A percentile compares a stretch with the other conserved stretches of the same genome.
Conservation (phyloP, 257 asterid genomes). For the Solanum chmielewskii region DNA sequence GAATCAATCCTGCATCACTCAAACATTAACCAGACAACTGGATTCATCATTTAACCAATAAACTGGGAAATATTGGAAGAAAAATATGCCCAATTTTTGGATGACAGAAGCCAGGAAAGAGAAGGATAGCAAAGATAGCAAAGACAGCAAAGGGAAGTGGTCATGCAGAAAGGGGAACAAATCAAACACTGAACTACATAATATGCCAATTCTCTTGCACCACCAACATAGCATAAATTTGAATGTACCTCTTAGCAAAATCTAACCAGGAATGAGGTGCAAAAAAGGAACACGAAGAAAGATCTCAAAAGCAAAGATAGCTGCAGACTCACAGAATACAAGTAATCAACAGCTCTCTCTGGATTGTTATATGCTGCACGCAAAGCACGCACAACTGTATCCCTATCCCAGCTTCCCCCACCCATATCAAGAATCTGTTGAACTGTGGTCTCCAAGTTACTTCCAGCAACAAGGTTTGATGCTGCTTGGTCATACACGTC, state of each 20-base stretch:
- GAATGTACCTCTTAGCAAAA: background rate
- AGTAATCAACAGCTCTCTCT: constrained; percentile 85
- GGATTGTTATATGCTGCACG: constrained; percentile 90
- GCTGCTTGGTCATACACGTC: constrained; percentile 83
- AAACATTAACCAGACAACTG: background rate
- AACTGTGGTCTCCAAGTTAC: constrained; percentile 55
- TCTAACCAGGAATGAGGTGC: background rate
- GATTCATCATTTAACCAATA: background rate
- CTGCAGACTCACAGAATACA: constrained; percentile 61
- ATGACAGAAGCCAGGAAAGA: background rate
- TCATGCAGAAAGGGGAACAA: background rate
- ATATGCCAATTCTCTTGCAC: background rate
- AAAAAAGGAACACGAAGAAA: background rate
- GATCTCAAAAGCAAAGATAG: background rate
- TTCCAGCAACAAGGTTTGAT: constrained; percentile 81
- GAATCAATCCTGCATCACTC: background rate
- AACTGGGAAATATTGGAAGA: background rate
- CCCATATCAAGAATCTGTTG: constrained; percentile 91
- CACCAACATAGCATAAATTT: background rate
- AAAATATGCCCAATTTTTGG: background rate
- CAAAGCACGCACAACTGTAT: constrained; percentile 67
- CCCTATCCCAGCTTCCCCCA: constrained; percentile 90
- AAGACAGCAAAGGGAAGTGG: background rate
- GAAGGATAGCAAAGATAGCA: background rate
- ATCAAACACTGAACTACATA: background rate